phyloP scores from a whole-genome alignment of 495 filamentous ascomycete species.

The Talaromyces adpressus region DNA sequence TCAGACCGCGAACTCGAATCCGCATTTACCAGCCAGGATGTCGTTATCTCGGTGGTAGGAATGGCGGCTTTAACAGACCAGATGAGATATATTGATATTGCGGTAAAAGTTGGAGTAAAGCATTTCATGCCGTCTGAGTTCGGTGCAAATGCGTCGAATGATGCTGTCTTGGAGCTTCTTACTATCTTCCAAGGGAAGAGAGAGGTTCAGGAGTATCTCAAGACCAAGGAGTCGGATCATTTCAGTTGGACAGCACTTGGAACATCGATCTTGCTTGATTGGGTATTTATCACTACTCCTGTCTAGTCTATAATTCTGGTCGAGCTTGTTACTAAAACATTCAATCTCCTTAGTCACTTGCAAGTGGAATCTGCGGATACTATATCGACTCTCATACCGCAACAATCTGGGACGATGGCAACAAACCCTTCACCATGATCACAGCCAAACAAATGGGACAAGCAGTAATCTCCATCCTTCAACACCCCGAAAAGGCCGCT shows the following conservation, averaged over 20 bases:
- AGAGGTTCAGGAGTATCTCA: constrained; percentile 38
- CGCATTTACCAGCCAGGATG: constrained; percentile 42
- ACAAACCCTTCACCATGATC: constrained; percentile 27
- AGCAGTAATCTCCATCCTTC: constrained; percentile 32
- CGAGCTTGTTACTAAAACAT: neutral
- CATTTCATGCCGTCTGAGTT: constrained; percentile 41
- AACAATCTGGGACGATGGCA: constrained; percentile 39
- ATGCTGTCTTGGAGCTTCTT: constrained; percentile 27
- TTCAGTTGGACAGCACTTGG: constrained; percentile 45
- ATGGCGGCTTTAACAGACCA: constrained; percentile 29
- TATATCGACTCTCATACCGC: constrained; percentile 31
- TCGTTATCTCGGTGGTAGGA: constrained; percentile 32
- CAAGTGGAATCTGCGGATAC: constrained; percentile 39
- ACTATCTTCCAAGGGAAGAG: constrained; percentile 38
- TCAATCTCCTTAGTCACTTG: constrained; percentile 19
- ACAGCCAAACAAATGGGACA: constrained; percentile 32
- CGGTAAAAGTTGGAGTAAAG: constrained; percentile 49
- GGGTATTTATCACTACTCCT: constrained; percentile 19
- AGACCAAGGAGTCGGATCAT: constrained; percentile 27
- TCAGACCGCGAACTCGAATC: constrained; percentile 44
- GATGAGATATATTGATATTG: constrained; percentile 51
- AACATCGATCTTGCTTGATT: constrained; percentile 46
- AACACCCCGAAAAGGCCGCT: constrained; percentile 27
- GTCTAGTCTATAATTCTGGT: neutral
- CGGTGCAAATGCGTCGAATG: constrained; percentile 23